Evolutionary conservation across 768 basidiomycete species (phyloP).

Genomic region (Calocybe indica): DNA sequence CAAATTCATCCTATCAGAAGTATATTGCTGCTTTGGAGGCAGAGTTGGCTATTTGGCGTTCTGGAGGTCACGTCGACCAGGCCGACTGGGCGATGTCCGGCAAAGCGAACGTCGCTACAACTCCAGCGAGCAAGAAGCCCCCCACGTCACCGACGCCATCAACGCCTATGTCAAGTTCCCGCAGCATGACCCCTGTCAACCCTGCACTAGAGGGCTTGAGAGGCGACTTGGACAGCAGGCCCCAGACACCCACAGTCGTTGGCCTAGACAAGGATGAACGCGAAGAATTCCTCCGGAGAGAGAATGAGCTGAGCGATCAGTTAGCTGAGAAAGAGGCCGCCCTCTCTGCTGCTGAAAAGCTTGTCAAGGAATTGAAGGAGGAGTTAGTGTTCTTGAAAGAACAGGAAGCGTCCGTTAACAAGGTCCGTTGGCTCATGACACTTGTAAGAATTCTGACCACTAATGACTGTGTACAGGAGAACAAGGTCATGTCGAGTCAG

Average conservation of each 20-base stretch:
- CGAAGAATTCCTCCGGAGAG: slow-evolving; percentile 92
- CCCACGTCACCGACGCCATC: slow-evolving; percentile 62
- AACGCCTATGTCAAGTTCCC: slow-evolving; percentile 40
- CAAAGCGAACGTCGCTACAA: slow-evolving; percentile 46
- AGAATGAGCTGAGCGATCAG: slow-evolving; percentile 94
- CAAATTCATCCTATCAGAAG: slow-evolving; percentile 77
- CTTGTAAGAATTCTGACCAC: not conserved
- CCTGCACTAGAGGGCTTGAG: slow-evolving; percentile 68
- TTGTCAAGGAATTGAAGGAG: slow-evolving; percentile 82
- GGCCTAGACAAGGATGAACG: slow-evolving; percentile 93
- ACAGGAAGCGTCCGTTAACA: slow-evolving; percentile 74
- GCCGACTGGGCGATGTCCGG: slow-evolving; percentile 73
- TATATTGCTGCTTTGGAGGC: slow-evolving; percentile 89
- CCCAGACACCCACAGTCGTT: slow-evolving; percentile 87
- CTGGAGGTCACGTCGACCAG: slow-evolving; percentile 80
- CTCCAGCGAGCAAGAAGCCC: slow-evolving; percentile 54
- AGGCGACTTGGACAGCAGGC: slow-evolving; percentile 72
- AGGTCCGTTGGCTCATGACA: slow-evolving; percentile 36
- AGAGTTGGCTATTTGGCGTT: slow-evolving; percentile 85
- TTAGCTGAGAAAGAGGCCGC: slow-evolving; percentile 89
- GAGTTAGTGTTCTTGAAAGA: slow-evolving; percentile 89
- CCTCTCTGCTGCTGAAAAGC: slow-evolving; percentile 74
- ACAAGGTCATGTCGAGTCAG: slow-evolving; percentile 90
- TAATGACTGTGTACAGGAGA: slow-evolving; percentile 51
- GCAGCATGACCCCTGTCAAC: slow-evolving; percentile 69